phyloP scores from a whole-genome alignment of 1,284 basidiomycete species.

The Tremellales sp. region DNA sequence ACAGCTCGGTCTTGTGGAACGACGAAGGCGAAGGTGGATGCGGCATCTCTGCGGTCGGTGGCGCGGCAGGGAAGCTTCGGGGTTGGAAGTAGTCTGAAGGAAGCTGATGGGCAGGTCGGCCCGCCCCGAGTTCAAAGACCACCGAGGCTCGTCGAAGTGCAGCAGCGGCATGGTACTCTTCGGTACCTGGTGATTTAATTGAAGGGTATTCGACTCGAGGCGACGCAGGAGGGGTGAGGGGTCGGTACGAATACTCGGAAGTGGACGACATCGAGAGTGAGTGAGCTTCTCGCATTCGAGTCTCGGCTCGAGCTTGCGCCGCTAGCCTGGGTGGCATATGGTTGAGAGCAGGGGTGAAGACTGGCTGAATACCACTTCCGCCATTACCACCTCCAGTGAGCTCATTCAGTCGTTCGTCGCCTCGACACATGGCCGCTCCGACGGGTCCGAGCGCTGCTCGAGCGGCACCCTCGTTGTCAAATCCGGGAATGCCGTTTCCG shows the following conservation, averaged over 20 bases:
- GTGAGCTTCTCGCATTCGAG: not conserved
- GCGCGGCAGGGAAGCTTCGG: not conserved
- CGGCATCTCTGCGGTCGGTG: not conserved
- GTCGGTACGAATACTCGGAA: not conserved
- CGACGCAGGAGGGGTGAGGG: not conserved
- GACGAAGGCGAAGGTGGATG: not conserved
- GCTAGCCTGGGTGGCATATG: not conserved
- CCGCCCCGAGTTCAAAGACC: not conserved
- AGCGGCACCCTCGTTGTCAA: conserved; percentile 14
- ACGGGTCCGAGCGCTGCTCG: conserved; percentile 27
- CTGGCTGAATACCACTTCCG: not conserved
- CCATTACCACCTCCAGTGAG: not conserved
- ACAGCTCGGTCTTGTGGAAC: conserved; percentile 15
- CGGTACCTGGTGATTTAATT: conserved; percentile 1
- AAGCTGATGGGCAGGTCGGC: not conserved
- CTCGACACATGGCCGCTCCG: conserved; percentile 7
- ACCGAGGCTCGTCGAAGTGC: not conserved
- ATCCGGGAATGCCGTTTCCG: conserved; percentile 39
- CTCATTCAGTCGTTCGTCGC: not conserved
- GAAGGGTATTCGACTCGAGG: not conserved
- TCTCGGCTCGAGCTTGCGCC: not conserved
- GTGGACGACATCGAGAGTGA: not conserved
- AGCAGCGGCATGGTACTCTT: not conserved
- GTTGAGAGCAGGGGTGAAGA: not conserved
- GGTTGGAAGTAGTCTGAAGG: not conserved